Conservation (phyloP, 2,329 filamentous ascomycete genomes). For the Ascochyta rabiei region DNA sequence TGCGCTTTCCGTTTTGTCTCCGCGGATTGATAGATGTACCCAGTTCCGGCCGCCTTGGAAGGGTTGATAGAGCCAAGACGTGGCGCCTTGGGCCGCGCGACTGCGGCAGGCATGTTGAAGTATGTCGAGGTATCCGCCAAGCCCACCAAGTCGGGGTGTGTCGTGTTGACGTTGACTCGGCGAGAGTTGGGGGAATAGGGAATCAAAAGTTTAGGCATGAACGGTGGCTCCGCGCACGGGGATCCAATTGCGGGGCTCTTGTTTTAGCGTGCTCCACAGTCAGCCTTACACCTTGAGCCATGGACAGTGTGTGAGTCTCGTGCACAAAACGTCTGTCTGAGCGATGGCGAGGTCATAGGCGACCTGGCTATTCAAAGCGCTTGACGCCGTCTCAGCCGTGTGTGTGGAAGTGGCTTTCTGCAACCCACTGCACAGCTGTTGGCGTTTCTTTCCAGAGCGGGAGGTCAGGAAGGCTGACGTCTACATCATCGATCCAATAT, state of each 20-base stretch:
- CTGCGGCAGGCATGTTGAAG: conserved; percentile 18
- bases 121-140: neutral
- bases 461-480: neutral
- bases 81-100: conserved; percentile 23
- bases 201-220: conserved; percentile 21
- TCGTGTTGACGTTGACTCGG: neutral
- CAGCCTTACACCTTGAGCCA: conserved; percentile 18
- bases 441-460: neutral
- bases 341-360: neutral
- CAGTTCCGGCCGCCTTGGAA: conserved; percentile 22
- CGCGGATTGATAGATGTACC: conserved; percentile 24
- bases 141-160: neutral
- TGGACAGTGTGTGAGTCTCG: neutral
- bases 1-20: conserved; percentile 29
- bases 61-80: conserved; percentile 37
- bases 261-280: conserved; percentile 7
- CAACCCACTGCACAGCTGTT: neutral
- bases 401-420: too few relatives aligned
- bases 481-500: conserved; percentile 2
- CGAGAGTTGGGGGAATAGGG: neutral
- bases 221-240: conserved; percentile 7
- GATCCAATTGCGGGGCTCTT: conserved; percentile 10
- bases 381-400: neutral
- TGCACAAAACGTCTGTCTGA: neutral
- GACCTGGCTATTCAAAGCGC: neutral